A percentile compares a stretch with the other conserved stretches of the same genome.
Evolutionary conservation across 208 protist genomes (phyloP).

Genomic region (Leishmania martiniquensis): DNA sequence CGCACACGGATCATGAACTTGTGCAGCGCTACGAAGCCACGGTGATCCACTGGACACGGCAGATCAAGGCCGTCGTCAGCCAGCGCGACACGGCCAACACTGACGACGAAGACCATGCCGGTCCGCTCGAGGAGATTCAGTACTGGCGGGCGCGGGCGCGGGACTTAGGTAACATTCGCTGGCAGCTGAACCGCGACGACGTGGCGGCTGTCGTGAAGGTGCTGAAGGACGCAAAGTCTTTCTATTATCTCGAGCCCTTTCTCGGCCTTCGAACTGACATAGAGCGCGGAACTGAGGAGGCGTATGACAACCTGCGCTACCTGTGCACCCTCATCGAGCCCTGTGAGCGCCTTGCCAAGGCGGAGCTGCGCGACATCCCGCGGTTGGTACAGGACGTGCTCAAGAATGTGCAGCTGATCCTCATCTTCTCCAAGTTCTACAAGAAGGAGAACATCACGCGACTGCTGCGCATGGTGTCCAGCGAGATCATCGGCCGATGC

Average conservation of each 20-base stretch:
- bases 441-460: conserved; percentile 95
- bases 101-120: conserved; percentile 50
- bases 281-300: conserved; percentile 93
- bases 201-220: conserved; percentile 92
- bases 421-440: conserved; percentile 94
- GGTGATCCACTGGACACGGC: conserved; percentile 98
- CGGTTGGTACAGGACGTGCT: conserved; percentile 92
- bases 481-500: conserved; percentile 97
- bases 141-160: conserved; percentile 95
- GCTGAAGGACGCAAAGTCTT: conserved; percentile 92
- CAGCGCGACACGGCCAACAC: conserved; percentile 55
- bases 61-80: conserved; percentile 98
- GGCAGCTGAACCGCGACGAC: conserved; percentile 93
- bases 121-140: conserved; percentile 96
- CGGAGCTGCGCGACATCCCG: conserved; percentile 91
- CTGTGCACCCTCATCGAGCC: conserved; percentile 94
- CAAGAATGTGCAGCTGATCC: conserved; percentile 93
- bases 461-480: conserved; percentile 95
- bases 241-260: conserved; percentile 96
- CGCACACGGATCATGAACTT: conserved; percentile 93
- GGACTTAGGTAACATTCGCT: conserved; percentile 95
- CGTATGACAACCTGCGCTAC: conserved; percentile 96
- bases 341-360: conserved; percentile 88
- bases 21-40: conserved; percentile 97
- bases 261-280: conserved; percentile 93